A percentile compares a stretch with the other conserved stretches of the same genome.
Conservation (phyloP, 257 asterid species). For the Gardenia jasminoides region DNA sequence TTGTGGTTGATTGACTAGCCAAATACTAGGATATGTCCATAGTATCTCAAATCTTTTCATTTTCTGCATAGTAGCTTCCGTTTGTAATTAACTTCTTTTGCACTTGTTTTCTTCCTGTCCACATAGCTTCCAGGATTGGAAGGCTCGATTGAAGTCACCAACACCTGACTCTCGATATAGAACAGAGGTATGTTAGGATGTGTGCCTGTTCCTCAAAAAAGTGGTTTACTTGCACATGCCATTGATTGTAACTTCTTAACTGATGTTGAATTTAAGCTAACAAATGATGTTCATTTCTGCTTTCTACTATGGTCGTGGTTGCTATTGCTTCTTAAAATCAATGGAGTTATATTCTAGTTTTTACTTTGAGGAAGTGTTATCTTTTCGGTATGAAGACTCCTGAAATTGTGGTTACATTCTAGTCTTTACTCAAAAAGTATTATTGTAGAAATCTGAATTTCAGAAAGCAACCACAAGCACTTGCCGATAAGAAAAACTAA, state of each 20-base stretch:
- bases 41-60: not conserved
- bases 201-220: not conserved
- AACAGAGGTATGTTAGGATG: conserved; percentile 51
- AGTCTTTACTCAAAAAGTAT: not conserved
- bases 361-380: not conserved
- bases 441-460: not conserved
- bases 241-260: not conserved
- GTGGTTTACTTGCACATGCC: not conserved
- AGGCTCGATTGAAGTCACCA: conserved; percentile 55
- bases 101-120: not conserved
- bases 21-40: not conserved
- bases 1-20: not conserved
- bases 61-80: not conserved
- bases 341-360: no score
- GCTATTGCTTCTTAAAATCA: not conserved
- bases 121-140: conserved; percentile 71
- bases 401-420: not conserved
- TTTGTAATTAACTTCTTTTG: not conserved
- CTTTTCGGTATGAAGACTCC: not conserved
- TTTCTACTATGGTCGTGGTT: conserved; percentile 1
- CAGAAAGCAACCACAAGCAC: not conserved
- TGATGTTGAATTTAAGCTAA: not conserved
- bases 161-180: conserved; percentile 57
- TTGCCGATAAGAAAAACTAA: not conserved
- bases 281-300: not conserved